phyloP scores from a whole-genome alignment of 495 filamentous ascomycete species.

The Apiosordaria backusii region DNA sequence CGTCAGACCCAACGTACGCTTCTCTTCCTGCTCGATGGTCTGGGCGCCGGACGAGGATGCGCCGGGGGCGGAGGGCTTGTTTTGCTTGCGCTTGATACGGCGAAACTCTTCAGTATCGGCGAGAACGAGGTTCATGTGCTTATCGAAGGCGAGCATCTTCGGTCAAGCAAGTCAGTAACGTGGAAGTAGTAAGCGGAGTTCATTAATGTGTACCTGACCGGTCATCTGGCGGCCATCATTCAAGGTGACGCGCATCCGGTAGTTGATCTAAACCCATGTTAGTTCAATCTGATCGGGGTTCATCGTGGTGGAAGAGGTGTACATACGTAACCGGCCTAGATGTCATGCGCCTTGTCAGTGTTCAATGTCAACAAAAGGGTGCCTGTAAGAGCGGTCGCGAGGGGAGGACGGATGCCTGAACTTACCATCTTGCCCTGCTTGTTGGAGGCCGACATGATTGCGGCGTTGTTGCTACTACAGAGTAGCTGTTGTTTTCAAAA shows the following conservation, averaged over 20 bases:
- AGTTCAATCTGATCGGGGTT: conserved; percentile 23
- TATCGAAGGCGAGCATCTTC: conserved; percentile 39
- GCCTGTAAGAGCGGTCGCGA: conserved; percentile 36
- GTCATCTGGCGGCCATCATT: conserved; percentile 95
- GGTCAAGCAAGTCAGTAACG: conserved; percentile 24
- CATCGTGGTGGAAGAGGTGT: background rate
- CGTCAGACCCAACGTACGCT: conserved; percentile 89
- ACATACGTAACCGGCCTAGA: conserved; percentile 95
- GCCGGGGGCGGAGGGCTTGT: conserved; percentile 71
- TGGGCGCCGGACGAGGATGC: conserved; percentile 49
- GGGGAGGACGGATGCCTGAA: conserved; percentile 29
- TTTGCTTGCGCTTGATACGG: conserved; percentile 82
- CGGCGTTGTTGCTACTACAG: conserved; percentile 53
- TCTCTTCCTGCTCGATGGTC: conserved; percentile 86
- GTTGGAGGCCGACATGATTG: conserved; percentile 83
- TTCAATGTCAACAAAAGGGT: conserved; percentile 55
- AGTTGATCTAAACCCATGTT: conserved; percentile 76
- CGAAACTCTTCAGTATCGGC: conserved; percentile 99
- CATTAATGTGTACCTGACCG: conserved; percentile 65
- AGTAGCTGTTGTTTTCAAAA: conserved; percentile 64
- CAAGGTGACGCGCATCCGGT: conserved; percentile 95
- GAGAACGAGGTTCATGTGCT: conserved; percentile 98
- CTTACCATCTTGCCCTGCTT: conserved; percentile 99
- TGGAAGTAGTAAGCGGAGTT: background rate
- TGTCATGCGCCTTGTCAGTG: conserved; percentile 60